Conservation (phyloP, 208 protist genomes). For the Leishmania mexicana region DNA sequence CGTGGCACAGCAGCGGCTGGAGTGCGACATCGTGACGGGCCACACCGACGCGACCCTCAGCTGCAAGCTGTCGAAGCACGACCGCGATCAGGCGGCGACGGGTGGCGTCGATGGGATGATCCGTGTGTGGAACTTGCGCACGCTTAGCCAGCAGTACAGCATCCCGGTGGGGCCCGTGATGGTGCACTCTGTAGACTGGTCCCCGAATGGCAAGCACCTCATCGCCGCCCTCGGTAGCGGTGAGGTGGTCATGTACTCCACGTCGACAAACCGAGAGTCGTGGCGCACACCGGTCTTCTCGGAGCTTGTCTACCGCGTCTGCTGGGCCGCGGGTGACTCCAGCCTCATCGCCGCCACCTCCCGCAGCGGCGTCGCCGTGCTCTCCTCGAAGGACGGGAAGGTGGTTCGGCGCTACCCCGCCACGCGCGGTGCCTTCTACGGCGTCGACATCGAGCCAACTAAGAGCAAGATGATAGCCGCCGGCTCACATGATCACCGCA, state of each 20-base stretch:
- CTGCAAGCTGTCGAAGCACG: conserved; percentile 70
- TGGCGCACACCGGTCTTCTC: conserved; percentile 64
- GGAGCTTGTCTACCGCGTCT: conserved; percentile 51
- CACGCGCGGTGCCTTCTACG: conserved; percentile 41
- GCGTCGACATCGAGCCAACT: conserved; percentile 74
- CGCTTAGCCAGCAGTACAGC: conserved; percentile 45
- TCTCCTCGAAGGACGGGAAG: conserved; percentile 76
- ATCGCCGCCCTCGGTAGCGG: conserved; percentile 71
- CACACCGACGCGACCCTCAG: conserved; percentile 89
- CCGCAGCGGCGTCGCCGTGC: conserved; percentile 52
- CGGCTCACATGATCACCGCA: conserved; percentile 83
- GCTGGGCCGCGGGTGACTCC: conserved; percentile 50
- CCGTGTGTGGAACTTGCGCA: conserved; percentile 83
- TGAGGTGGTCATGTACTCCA: conserved; percentile 75
- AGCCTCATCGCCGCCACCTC: conserved; percentile 65
- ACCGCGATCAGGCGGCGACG: conserved; percentile 83
- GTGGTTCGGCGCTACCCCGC: conserved; percentile 70
- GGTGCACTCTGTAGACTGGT: conserved; percentile 82
- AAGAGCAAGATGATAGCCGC: conserved; percentile 72
- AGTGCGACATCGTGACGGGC: conserved; percentile 53
- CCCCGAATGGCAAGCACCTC: conserved; percentile 81
- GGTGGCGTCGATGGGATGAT: conserved; percentile 83
- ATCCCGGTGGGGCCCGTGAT: conserved; percentile 72
- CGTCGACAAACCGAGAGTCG: conserved; percentile 61
- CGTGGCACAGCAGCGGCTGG: conserved; percentile 46